Evolutionary conservation across 148 eudicot species (phyloP).

Genomic region (Fagopyrum tataricum): DNA sequence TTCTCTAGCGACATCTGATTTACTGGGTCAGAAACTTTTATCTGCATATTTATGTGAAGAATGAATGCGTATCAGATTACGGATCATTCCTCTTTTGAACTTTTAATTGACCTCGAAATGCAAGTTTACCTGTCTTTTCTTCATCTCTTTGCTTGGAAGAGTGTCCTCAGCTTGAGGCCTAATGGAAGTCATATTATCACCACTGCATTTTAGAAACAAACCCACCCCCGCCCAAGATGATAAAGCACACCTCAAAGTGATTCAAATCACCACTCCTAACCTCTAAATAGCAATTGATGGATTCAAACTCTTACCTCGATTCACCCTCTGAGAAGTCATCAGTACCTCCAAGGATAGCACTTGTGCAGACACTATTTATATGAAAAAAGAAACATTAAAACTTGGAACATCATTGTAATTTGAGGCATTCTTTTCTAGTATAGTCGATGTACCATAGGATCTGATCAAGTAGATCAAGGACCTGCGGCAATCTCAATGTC

Average conservation of each 20-base stretch:
- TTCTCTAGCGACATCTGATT: conserved; percentile 77
- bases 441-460: conserved; percentile 52
- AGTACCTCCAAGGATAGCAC: conserved; percentile 74
- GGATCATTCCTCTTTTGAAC: background rate
- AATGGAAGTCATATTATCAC: conserved; percentile 55
- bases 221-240: conserved; percentile 9
- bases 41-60: conserved; percentile 28
- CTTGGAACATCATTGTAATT: background rate
- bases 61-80: background rate
- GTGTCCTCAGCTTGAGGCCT: conserved; percentile 49
- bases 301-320: conserved; percentile 52
- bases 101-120: background rate
- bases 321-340: conserved; percentile 84
- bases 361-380: conserved; percentile 64
- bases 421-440: conserved; percentile 7
- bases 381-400: conserved; percentile 14
- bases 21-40: conserved; percentile 79
- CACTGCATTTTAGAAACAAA: conserved; percentile 24
- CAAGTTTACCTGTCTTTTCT: conserved; percentile 71
- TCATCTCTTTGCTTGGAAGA: conserved; percentile 78
- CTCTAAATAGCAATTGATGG: background rate
- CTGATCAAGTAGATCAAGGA: conserved; percentile 86
- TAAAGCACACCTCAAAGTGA: conserved; percentile 6
- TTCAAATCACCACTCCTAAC: conserved; percentile 7
- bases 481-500: conserved; percentile 86